A percentile compares a stretch with the other conserved stretches of the same genome.
phyloP scores from a whole-genome alignment of 192 early-diverging fungal species.

The Backusella liffmaniae region DNA sequence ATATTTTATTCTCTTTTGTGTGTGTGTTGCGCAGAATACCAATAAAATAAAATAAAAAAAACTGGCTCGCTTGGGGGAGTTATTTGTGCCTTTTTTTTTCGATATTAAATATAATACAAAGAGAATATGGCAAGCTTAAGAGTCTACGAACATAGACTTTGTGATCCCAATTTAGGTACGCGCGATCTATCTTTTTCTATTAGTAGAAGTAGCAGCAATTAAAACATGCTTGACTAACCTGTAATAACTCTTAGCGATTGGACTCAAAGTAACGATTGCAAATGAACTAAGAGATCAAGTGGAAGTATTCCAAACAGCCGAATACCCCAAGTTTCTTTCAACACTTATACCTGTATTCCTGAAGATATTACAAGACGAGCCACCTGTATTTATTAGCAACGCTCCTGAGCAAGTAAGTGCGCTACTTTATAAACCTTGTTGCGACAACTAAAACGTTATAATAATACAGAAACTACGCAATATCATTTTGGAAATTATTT shows the following conservation, averaged over 20 bases:
- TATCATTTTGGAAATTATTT: slow-evolving; percentile 87
- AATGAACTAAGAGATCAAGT: slow-evolving; percentile 88
- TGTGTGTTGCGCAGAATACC: slow-evolving; percentile 1
- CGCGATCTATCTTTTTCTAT: neutral
- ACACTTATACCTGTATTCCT: slow-evolving; percentile 83
- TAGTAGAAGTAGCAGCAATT: neutral
- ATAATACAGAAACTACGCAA: slow-evolving; percentile 78
- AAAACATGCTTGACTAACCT: neutral
- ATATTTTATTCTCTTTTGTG: neutral
- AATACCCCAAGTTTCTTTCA: slow-evolving; percentile 77
- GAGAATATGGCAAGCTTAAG: slow-evolving; percentile 33
- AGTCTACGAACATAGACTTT: slow-evolving; percentile 50
- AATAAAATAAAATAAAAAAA: neutral
- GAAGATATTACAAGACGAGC: slow-evolving; percentile 68
- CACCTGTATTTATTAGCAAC: slow-evolving; percentile 71
- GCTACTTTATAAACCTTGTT: neutral
- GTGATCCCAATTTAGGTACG: slow-evolving; percentile 50
- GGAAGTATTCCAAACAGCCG: slow-evolving; percentile 84
- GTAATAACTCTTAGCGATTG: slow-evolving; percentile 39
- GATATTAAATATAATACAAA: neutral
- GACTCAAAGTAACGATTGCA: slow-evolving; percentile 79
- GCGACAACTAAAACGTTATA: neutral
- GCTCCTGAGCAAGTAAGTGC: slow-evolving; percentile 69
- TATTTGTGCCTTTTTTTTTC: slow-evolving; percentile 6
- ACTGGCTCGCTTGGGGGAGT: neutral